Evolutionary conservation across 352 stramenopile species (phyloP).

Genomic region (Pythium coloratum): DNA sequence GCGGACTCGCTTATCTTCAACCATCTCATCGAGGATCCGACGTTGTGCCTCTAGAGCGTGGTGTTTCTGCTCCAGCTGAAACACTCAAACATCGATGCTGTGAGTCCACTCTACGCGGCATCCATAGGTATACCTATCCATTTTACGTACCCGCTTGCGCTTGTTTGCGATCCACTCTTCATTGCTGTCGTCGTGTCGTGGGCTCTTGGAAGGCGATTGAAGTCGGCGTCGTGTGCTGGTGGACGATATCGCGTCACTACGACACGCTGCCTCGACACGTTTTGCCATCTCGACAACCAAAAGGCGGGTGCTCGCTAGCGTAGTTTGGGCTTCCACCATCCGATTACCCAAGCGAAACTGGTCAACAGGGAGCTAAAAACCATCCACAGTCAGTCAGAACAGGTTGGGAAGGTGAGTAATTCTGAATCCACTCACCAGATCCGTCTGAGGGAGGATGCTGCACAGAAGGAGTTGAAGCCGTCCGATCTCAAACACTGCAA

Average conservation of each 20-base stretch:
- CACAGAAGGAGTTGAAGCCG: constrained; percentile 26
- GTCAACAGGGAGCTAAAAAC: constrained; percentile 11
- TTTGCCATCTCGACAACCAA: constrained; percentile 14
- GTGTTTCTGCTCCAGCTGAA: constrained; percentile 13
- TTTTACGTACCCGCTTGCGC: constrained; percentile 23
- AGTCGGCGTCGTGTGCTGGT: background rate
- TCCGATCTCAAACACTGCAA: constrained; percentile 14
- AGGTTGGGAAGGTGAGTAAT: background rate
- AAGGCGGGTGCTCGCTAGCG: background rate
- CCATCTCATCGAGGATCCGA: constrained; percentile 2
- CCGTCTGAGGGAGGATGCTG: constrained; percentile 13
- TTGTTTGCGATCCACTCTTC: constrained; percentile 25
- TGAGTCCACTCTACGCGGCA: background rate
- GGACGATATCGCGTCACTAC: background rate
- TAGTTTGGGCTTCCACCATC: constrained; percentile 4
- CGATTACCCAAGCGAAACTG: constrained; percentile 9
- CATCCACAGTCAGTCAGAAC: background rate
- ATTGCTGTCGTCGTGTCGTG: constrained; percentile 8
- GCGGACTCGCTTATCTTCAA: background rate
- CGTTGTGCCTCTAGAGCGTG: constrained; percentile 1
- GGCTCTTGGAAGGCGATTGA: constrained; percentile 21
- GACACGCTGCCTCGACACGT: constrained; percentile 5
- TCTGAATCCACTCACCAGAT: constrained; percentile 13
- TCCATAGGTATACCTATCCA: background rate
- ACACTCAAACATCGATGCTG: background rate